phyloP scores from a whole-genome alignment of 345 rosid genomes.

The Lepidium sativum region DNA sequence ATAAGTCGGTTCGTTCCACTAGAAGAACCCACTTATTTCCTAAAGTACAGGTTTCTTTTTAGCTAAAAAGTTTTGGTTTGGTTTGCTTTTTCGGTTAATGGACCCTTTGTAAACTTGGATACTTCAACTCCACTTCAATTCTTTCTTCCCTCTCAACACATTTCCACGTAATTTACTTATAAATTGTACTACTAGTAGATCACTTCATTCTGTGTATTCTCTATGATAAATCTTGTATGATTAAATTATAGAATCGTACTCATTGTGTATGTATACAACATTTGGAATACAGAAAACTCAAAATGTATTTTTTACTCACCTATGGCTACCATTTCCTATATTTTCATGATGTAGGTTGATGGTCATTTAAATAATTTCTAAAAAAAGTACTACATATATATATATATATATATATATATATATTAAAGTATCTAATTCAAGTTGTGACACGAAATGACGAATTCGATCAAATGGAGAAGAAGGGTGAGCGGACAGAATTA shows the following conservation, averaged over 20 bases:
- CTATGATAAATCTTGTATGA: background rate
- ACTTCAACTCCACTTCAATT: constrained; percentile 18
- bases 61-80: constrained; percentile 10
- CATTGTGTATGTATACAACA: too few species aligned
- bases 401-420: too few species aligned
- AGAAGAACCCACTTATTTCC: constrained; percentile 21
- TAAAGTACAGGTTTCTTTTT: constrained; percentile 12
- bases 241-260: too few species aligned
- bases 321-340: too few species aligned
- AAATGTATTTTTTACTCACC: too few species aligned
- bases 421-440: background rate
- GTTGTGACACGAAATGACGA: background rate
- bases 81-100: constrained; percentile 17
- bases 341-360: too few species aligned
- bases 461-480: constrained; percentile 5
- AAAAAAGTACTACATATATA: too few species aligned
- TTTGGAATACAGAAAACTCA: too few species aligned
- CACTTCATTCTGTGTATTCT: background rate
- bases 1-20: constrained; percentile 16
- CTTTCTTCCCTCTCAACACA: background rate
- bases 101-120: constrained; percentile 19
- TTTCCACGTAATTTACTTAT: background rate
- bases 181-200: background rate
- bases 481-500: constrained; percentile 13
- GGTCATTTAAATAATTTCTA: too few species aligned